These are phyloP conservation scores for Clitopilus passeckerianus DNA, from an alignment of 768 basidiomycete species.

Conservation along the genomic window DNA sequence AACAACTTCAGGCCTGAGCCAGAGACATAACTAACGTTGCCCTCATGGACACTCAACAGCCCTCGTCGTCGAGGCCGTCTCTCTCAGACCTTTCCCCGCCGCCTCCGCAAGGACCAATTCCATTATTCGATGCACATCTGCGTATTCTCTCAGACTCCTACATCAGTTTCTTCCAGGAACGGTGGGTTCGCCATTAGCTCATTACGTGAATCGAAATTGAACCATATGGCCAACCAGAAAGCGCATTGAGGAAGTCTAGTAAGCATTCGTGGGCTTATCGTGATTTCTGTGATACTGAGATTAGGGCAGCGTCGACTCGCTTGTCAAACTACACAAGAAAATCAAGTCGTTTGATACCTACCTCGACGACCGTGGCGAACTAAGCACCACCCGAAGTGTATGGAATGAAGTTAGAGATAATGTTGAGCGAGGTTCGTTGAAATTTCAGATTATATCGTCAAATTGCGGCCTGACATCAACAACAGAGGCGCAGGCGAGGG, in stretches of 20 bases:
- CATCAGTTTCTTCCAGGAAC: slow-evolving; percentile 80
- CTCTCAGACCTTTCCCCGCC: slow-evolving; percentile 24
- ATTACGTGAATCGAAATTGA: slow-evolving; percentile 12
- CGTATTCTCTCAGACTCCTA: slow-evolving; percentile 70
- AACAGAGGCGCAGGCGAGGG: slow-evolving; percentile 76
- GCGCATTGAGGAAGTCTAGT: slow-evolving; percentile 86
- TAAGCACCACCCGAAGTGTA: slow-evolving; percentile 60
- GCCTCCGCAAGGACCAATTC: slow-evolving; percentile 48
- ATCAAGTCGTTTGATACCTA: slow-evolving; percentile 63
- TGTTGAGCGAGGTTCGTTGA: slow-evolving; percentile 64
- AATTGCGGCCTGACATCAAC: slow-evolving; percentile 7
- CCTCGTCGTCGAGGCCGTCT: slow-evolving; percentile 33
- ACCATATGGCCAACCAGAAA: slow-evolving; percentile 41
- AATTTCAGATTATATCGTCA: not conserved
- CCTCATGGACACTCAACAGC: slow-evolving; percentile 24
- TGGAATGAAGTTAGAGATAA: slow-evolving; percentile 88
- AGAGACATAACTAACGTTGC: slow-evolving; percentile 8
- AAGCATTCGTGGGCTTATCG: slow-evolving; percentile 19
- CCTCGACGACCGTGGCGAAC: slow-evolving; percentile 68
- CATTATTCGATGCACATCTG: slow-evolving; percentile 70
- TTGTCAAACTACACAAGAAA: slow-evolving; percentile 69
- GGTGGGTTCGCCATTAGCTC: slow-evolving; percentile 37
- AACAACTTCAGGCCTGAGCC: not conserved
- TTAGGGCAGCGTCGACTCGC: slow-evolving; percentile 58
- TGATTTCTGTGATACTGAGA: not conserved